Conservation (phyloP, 306 rosid species). For the Cucurbita maxima region DNA sequence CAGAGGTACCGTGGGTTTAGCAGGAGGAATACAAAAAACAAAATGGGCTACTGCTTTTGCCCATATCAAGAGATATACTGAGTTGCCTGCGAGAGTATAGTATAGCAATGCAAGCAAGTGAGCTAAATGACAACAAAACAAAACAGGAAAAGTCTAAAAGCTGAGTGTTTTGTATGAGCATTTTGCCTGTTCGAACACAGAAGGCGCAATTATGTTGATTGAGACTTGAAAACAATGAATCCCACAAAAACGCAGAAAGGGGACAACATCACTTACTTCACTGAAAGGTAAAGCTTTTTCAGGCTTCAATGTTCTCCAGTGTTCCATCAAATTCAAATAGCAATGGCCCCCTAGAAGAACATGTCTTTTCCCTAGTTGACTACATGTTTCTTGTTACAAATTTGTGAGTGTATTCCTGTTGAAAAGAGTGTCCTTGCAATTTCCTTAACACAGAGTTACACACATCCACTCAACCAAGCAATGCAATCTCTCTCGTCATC, state of each 20-base stretch:
- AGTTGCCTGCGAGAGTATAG: neutral
- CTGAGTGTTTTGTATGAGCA: neutral
- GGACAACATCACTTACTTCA: neutral
- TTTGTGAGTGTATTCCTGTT: neutral
- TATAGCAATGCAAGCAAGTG: neutral
- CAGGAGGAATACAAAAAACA: neutral
- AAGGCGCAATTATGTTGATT: neutral
- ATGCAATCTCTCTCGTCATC: neutral
- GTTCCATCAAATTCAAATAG: slow-evolving; percentile 1
- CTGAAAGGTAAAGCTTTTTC: neutral
- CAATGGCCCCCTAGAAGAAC: neutral
- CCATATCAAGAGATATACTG: neutral
- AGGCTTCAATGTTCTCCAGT: neutral
- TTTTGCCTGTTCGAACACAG: neutral
- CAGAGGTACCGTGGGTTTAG: neutral
- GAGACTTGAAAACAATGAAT: slow-evolving; percentile 5
- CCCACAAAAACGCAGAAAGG: neutral
- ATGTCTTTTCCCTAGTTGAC: neutral
- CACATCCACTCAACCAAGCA: neutral
- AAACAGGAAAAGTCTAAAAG: slow-evolving; percentile 1
- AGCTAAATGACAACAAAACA: neutral
- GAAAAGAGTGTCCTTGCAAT: neutral
- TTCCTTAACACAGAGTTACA: neutral
- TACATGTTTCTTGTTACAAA: neutral
- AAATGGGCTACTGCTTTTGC: neutral